Evolutionary conservation across 805 yeast species (phyloP).

Genomic region (Candida vartiovaarae): DNA sequence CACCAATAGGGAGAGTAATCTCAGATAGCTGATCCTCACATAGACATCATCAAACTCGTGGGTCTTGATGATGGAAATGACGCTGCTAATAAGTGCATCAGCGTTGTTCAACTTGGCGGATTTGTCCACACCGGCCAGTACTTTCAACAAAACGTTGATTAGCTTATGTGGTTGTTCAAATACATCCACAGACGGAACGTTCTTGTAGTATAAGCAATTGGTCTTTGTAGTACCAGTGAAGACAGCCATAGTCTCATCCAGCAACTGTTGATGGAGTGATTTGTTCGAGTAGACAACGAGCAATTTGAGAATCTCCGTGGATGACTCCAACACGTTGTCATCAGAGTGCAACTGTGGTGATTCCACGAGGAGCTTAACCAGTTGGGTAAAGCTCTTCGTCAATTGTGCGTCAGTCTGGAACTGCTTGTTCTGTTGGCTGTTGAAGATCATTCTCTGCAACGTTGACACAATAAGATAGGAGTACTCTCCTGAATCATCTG

Average conservation of each 20-base stretch:
- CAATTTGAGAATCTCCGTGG: constrained; percentile 29
- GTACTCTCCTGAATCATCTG: constrained; percentile 8
- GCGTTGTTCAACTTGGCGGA: constrained; percentile 21
- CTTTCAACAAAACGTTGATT: constrained; percentile 34
- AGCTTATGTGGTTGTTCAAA: constrained; percentile 25
- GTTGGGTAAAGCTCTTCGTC: constrained; percentile 10
- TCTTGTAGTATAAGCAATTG: constrained; percentile 10
- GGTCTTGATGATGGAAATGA: constrained; percentile 8
- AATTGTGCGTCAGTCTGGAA: constrained; percentile 18
- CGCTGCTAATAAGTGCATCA: constrained; percentile 7
- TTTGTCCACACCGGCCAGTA: constrained; percentile 49
- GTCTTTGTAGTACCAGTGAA: constrained; percentile 26
- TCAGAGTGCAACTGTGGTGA: constrained; percentile 9
- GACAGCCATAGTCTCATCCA: constrained; percentile 30
- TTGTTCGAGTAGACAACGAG: constrained; percentile 26
- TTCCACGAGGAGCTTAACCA: constrained; percentile 10
- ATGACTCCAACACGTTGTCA: constrained; percentile 17
- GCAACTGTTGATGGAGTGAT: constrained; percentile 36
- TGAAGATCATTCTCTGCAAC: constrained; percentile 14
- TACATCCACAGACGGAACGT: constrained; percentile 14
- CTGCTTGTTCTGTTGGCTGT: constrained; percentile 14
- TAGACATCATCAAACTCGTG: constrained; percentile 10
- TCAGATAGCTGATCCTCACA: constrained; percentile 46
- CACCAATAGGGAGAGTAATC: constrained; percentile 44
- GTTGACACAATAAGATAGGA: constrained; percentile 15